Base-by-base conservation (phyloP, 805 yeast genomes). In the Spathaspora arborariae region DNA sequence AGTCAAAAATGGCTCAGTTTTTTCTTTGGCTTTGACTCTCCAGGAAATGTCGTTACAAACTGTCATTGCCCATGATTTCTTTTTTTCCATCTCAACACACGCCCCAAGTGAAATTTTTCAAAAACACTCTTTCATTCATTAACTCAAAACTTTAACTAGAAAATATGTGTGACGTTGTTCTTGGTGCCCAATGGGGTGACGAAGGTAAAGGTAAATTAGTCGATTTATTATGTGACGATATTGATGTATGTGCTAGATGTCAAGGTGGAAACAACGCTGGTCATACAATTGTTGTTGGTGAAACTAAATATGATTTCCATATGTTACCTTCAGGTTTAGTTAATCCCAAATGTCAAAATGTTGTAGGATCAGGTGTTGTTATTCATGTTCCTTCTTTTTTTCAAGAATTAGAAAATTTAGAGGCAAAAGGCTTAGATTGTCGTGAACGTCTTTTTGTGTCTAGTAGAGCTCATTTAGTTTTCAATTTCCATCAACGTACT, bases 201-300 rank as follows among this genome's bases (percentile, higher is more conserved):
- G 99, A 94, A 81, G 99, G 99, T 65, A 94, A 94, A 67, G 99
- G 99, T 49, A 94, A 94, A 70, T 79, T 94, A 49, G 99, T 94
- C 42, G 99, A 94, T 66, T 75, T 94, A 47, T 78, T 94, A 44
- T 95, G 98, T 70, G 98, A 92, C 60, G 83, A 88, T 56, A 85
- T 94, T 58, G 98, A 94, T 57, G 92, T 94, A 37, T 95, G 97
- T 67, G 97, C 98, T 22, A 81, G 99, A 67, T 92, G 98, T 72
- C 91, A 86, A 65, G 99, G 99, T 69, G 99, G 99, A 63, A 94
- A 94, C 76, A 94, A 94, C 65, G 99, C 99, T 22, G 99, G 99
- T 30, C 99, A 94, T 68, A 94, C 99, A 39, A 94, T 94, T 60
- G 97, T 94, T 42, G 99, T 90, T 44, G 82, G 83, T 50, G 85